phyloP scores from a whole-genome alignment of 2,329 filamentous ascomycete species.

The Cylindrodendrum hubeiense region DNA sequence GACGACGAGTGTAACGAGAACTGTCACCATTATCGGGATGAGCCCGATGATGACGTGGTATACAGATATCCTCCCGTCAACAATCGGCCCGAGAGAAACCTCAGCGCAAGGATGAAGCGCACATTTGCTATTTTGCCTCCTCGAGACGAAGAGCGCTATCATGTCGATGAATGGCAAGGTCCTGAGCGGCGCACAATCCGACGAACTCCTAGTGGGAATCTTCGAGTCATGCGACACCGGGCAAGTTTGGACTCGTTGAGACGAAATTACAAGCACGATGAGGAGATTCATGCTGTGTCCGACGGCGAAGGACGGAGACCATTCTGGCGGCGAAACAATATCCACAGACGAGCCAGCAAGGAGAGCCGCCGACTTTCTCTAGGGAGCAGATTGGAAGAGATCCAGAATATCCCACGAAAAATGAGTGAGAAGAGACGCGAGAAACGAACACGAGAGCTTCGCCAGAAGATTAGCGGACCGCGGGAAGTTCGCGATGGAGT shows the following conservation, averaged over 20 bases:
- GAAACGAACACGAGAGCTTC: conserved; percentile 69
- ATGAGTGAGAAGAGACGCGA: conserved; percentile 70
- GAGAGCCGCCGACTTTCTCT: conserved; percentile 53
- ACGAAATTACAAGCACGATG: conserved; percentile 36
- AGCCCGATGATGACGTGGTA: conserved; percentile 53
- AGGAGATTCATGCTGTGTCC: conserved; percentile 52
- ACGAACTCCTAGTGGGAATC: conserved; percentile 69
- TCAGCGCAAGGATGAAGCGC: conserved; percentile 66
- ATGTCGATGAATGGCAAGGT: conserved; percentile 49
- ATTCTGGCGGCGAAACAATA: conserved; percentile 50
- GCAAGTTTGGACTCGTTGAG: conserved; percentile 60
- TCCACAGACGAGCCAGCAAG: conserved; percentile 40
- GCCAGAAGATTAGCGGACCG: conserved; percentile 71
- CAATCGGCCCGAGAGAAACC: conserved; percentile 62
- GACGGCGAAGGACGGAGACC: conserved; percentile 38
- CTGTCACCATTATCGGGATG: conserved; percentile 48
- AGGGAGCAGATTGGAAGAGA: conserved; percentile 63
- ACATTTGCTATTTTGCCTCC: conserved; percentile 72
- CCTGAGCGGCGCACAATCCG: conserved; percentile 69
- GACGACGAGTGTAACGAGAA: conserved; percentile 47
- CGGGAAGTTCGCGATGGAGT: conserved; percentile 70
- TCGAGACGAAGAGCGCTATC: conserved; percentile 53
- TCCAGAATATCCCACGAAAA: conserved; percentile 65
- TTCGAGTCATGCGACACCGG: conserved; percentile 69
- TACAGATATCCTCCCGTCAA: conserved; percentile 63